Percentiles rank a stretch among this genome's conserved stretches.
These are phyloP conservation scores for Calonectria honghensis DNA, from an alignment of 2,329 filamentous ascomycete species.

Conservation along the genomic window DNA sequence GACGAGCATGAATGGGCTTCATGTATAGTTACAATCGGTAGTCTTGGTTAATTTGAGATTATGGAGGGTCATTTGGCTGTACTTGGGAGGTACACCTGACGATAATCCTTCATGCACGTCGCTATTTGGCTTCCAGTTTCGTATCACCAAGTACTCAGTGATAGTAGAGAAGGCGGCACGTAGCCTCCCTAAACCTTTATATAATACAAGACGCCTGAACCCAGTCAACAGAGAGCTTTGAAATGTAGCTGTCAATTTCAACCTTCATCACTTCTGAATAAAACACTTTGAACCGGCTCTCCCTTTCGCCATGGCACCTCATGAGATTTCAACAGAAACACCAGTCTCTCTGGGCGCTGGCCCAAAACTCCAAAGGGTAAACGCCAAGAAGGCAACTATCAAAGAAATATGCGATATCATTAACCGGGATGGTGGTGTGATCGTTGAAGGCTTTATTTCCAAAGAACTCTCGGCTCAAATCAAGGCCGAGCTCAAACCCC, in stretches of 20 bases:
- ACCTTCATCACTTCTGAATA: neutral
- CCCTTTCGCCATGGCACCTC: neutral
- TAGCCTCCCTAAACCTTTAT: neutral
- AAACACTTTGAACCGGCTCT: neutral
- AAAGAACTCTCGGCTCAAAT: slow-evolving; percentile 59
- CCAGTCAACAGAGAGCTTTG: neutral
- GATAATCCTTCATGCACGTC: neutral
- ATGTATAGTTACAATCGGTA: neutral
- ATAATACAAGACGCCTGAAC: neutral
- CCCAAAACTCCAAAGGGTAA: neutral
- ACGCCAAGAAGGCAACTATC: neutral
- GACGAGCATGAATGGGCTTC: slow-evolving; percentile 12
- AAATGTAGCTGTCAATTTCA: neutral
- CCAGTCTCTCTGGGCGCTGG: neutral
- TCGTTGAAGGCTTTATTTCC: slow-evolving; percentile 61
- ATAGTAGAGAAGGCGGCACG: neutral
- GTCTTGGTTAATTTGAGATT: neutral
- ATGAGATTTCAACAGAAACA: neutral
- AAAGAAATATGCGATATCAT: slow-evolving; percentile 30
- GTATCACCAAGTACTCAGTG: neutral
- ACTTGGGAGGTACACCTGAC: neutral
- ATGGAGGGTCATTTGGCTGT: neutral
- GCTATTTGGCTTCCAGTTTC: slow-evolving; percentile 12
- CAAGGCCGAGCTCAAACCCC: slow-evolving; percentile 60
- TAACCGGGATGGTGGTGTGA: slow-evolving; percentile 58